phyloP scores from a whole-genome alignment of 805 yeast genomes.

The Kodamaea laetipori region DNA sequence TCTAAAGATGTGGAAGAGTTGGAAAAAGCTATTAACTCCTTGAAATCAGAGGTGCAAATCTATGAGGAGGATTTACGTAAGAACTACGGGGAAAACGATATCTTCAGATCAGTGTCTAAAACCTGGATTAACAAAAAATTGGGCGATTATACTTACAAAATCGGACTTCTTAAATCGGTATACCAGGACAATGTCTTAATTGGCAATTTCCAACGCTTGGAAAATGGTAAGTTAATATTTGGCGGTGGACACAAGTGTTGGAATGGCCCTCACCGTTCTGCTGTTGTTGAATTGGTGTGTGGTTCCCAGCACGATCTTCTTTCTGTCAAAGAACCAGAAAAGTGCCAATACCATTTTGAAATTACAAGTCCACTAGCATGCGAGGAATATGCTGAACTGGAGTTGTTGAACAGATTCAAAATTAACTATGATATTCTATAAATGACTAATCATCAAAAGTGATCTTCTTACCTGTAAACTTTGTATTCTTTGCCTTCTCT shows the following conservation, averaged over 20 bases:
- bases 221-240: conserved; percentile 43
- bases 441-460: conserved; percentile 51
- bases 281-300: conserved; percentile 64
- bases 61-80: conserved; percentile 25
- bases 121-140: conserved; percentile 49
- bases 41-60: conserved; percentile 16
- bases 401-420: conserved; percentile 24
- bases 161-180: conserved; percentile 58
- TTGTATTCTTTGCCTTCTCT: conserved; percentile 61
- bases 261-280: conserved; percentile 89
- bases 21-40: conserved; percentile 21
- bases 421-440: conserved; percentile 4
- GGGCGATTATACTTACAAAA: conserved; percentile 71
- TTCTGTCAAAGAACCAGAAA: conserved; percentile 84
- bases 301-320: conserved; percentile 57
- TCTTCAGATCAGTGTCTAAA: conserved; percentile 58
- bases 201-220: conserved; percentile 44
- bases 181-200: conserved; percentile 57
- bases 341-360: conserved; percentile 71
- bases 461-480: conserved; percentile 84
- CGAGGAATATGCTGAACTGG: conserved; percentile 30
- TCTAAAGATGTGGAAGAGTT: conserved; percentile 13
- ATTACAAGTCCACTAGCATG: conserved; percentile 52
- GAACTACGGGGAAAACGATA: conserved; percentile 62
- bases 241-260: conserved; percentile 79